A percentile compares a stretch with the other conserved stretches of the same genome.
These are phyloP conservation scores for Colletotrichum theobromicola DNA, from an alignment of 2,329 filamentous ascomycete genomes.

Conservation along the genomic window DNA sequence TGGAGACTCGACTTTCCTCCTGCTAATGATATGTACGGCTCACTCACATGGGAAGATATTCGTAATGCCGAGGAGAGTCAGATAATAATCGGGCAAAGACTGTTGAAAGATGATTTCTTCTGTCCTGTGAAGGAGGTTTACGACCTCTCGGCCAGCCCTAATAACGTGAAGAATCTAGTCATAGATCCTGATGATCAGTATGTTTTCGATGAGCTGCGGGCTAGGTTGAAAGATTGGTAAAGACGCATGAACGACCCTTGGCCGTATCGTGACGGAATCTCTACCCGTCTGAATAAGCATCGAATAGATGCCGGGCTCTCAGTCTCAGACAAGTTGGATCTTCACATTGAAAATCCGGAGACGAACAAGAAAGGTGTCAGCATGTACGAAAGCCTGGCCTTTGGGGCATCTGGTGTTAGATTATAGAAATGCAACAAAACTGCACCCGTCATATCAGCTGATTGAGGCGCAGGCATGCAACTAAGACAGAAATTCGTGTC, in stretches of 20 bases:
- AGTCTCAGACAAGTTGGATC: not conserved
- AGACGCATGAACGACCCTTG: not conserved
- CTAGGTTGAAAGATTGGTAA: not conserved
- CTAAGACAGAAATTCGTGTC: no score
- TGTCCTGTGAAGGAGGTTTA: not conserved
- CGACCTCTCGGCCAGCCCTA: not conserved
- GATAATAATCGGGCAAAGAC: constrained; percentile 8
- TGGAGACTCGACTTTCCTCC: constrained; percentile 47
- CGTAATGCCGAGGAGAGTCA: constrained; percentile 27
- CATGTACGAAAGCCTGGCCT: not conserved
- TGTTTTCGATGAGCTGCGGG: not conserved
- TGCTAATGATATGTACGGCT: constrained; percentile 49
- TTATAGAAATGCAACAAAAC: not conserved
- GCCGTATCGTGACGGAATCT: not conserved
- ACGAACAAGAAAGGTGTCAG: not conserved
- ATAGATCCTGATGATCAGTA: not conserved
- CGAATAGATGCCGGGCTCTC: not conserved
- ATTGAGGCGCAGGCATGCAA: no score
- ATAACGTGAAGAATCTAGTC: not conserved
- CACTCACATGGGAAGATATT: constrained; percentile 47
- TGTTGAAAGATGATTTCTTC: not conserved
- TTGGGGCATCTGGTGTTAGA: not conserved
- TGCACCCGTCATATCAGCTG: no score
- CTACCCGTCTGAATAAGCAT: not conserved
- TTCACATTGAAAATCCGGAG: not conserved